These are phyloP conservation scores for Hyaloraphidium curvatum DNA, from an alignment of 192 early-diverging fungal genomes.

Conservation along the genomic window DNA sequence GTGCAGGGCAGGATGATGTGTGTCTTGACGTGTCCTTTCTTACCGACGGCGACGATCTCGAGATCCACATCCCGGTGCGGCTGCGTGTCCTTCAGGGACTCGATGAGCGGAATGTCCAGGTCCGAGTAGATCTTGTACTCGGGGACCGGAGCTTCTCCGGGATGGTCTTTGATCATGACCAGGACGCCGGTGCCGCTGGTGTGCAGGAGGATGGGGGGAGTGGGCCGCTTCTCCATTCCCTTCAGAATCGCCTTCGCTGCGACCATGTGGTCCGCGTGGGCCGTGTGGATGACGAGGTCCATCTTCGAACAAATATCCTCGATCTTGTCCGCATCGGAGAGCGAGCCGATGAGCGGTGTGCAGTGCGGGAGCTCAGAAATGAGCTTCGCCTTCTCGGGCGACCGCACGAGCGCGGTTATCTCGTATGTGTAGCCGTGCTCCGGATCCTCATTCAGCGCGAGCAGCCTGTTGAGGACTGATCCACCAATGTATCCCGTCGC, in stretches of 20 bases:
- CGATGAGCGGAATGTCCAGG: neutral
- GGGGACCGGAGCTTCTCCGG: too few species aligned
- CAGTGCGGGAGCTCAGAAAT: too few species aligned
- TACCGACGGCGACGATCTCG: conserved; percentile 5
- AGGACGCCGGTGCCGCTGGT: conserved; percentile 17
- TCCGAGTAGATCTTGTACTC: conserved; percentile 7
- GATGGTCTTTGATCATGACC: neutral
- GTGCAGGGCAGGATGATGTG: conserved; percentile 13
- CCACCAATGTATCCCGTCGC: too few species aligned
- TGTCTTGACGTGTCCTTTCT: conserved; percentile 4
- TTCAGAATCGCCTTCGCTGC: conserved; percentile 11
- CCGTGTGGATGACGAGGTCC: conserved; percentile 16
- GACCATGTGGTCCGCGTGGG: conserved; percentile 16
- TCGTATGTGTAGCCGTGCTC: too few species aligned
- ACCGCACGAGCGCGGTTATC: too few species aligned
- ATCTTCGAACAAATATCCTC: too few species aligned
- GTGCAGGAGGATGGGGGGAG: conserved; percentile 4
- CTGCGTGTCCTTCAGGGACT: conserved; percentile 7
- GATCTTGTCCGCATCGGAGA: too few species aligned
- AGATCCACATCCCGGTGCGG: conserved; percentile 17
- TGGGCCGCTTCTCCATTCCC: conserved; percentile 4
- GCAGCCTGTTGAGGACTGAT: too few species aligned
- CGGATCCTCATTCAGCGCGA: too few species aligned
- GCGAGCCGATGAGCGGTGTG: too few species aligned
- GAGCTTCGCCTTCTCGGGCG: too few species aligned